Evolutionary conservation across 2,329 filamentous ascomycete species (phyloP), one percentile per base, ranked within the genome.

Genomic region (Neofusicoccum parvum): DNA sequence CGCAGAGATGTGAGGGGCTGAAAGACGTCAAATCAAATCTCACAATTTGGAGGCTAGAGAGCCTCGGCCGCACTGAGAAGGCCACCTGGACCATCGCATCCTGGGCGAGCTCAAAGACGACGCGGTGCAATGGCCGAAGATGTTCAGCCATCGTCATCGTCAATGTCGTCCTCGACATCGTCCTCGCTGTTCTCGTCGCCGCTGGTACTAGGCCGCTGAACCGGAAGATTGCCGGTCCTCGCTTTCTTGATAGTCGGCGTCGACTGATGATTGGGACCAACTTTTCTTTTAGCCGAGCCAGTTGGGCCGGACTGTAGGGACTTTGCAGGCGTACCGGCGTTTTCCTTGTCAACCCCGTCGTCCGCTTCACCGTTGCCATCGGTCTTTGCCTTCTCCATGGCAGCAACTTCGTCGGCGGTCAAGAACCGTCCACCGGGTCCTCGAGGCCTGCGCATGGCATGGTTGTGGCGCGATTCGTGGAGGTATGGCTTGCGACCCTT

Each of bases 401-500:
- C 90, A 5, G 93, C 92, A 3, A 97, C 94, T 77, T 99, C 95
- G 65, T 98, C 95, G 1, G 95, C 94, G 0, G 95, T 99, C 77
- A 99, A 81, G 84, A 99, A 99, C 27, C 95, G 90, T 23, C 95
- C 95, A 62, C 95, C 95, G 0, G 95, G 95, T 15, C 95, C 95
- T 75, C 95, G 88, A 34, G 95, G 95, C 72, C 95, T 85, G 66
- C 95, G 89, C 95, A 99, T 99, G 10, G 95, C 95, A 78, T 99
- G 95, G 75, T 98, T 98, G 78, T 99, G 95, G 74, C 95, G 87
- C 32, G 94, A 98, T 76, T 99, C 95, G 80, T 99, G 95, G 37
- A 99, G 85, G 74, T 99, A 99, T 3, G 95, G 95, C 80, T 97
- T 98, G 41, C 95, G 88, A 32, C 94, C 94, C 80, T 99, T 99